These are phyloP conservation scores for Vicia sativa DNA, from an alignment of 306 rosid genomes.

Conservation along the genomic window DNA sequence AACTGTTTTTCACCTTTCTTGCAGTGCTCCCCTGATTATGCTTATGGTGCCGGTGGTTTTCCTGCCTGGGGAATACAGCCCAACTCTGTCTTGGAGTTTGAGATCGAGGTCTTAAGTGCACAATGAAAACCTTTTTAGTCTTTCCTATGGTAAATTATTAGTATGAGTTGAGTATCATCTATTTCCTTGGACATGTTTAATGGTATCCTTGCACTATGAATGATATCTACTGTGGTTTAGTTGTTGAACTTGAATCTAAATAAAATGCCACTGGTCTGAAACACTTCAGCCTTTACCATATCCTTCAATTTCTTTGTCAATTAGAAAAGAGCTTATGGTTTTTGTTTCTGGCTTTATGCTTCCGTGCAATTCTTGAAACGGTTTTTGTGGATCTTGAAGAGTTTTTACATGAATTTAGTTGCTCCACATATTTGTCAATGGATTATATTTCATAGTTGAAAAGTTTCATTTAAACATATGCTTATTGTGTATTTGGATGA, in stretches of 20 bases:
- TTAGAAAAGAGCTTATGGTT: not conserved
- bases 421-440: not conserved
- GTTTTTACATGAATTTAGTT: not conserved
- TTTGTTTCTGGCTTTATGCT: constrained; percentile 11
- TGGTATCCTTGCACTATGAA: constrained; percentile 8
- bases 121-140: constrained; percentile 45
- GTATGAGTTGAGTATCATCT: constrained; percentile 24
- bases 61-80: constrained; percentile 93
- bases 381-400: constrained; percentile 1
- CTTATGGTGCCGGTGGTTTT: constrained; percentile 83
- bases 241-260: constrained; percentile 31
- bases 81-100: constrained; percentile 76
- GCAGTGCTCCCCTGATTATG: constrained; percentile 99
- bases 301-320: not conserved
- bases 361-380: not conserved
- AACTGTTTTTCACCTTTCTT: constrained; percentile 28
- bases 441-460: constrained; percentile 11
- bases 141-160: not conserved
- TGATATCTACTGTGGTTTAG: constrained; percentile 21
- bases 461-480: not conserved
- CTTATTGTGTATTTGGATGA: not conserved
- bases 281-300: not conserved
- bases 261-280: constrained; percentile 3
- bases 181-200: constrained; percentile 35
- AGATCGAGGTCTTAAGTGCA: constrained; percentile 73